These are phyloP conservation scores for Huntiella omanensis DNA, from an alignment of 2,329 filamentous ascomycete genomes.

Conservation along the genomic window DNA sequence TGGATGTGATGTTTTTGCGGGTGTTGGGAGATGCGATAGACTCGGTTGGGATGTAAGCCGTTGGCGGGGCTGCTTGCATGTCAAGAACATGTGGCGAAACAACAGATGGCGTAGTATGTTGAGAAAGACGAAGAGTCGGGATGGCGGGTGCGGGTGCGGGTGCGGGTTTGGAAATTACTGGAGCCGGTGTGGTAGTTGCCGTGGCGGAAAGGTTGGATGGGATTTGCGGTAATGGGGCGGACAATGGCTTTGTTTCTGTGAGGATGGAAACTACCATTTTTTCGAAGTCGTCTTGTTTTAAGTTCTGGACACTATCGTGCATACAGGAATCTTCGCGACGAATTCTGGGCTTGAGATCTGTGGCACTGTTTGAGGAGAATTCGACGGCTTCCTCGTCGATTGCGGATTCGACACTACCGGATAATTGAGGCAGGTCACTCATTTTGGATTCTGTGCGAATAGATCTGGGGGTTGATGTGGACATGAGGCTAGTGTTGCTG, in stretches of 20 bases:
- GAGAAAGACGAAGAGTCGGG: conserved; percentile 14
- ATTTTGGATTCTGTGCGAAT: conserved; percentile 26
- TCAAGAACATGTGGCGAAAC: conserved; percentile 13
- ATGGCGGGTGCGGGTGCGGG: conserved; percentile 14
- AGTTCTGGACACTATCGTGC: conserved; percentile 34
- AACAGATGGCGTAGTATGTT: conserved; percentile 17
- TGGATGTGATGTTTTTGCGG: neutral
- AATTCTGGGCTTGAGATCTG: conserved; percentile 49
- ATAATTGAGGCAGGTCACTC: conserved; percentile 49
- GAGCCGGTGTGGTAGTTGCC: conserved; percentile 12
- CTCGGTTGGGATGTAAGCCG: conserved; percentile 10
- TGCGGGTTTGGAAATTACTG: conserved; percentile 20
- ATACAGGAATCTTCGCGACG: conserved; percentile 49
- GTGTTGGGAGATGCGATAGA: conserved; percentile 6
- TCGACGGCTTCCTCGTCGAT: conserved; percentile 46
- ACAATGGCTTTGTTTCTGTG: conserved; percentile 58
- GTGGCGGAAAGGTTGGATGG: conserved; percentile 7
- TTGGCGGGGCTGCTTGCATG: conserved; percentile 16
- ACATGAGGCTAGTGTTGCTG: conserved; percentile 25
- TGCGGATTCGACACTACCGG: conserved; percentile 54
- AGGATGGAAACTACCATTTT: conserved; percentile 91
- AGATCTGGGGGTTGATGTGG: conserved; percentile 27
- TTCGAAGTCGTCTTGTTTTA: conserved; percentile 61
- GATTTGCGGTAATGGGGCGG: conserved; percentile 28
- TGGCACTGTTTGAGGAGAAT: conserved; percentile 32